Evolutionary conservation across 805 yeast species (phyloP).

Genomic region (Kodamaea restingae): DNA sequence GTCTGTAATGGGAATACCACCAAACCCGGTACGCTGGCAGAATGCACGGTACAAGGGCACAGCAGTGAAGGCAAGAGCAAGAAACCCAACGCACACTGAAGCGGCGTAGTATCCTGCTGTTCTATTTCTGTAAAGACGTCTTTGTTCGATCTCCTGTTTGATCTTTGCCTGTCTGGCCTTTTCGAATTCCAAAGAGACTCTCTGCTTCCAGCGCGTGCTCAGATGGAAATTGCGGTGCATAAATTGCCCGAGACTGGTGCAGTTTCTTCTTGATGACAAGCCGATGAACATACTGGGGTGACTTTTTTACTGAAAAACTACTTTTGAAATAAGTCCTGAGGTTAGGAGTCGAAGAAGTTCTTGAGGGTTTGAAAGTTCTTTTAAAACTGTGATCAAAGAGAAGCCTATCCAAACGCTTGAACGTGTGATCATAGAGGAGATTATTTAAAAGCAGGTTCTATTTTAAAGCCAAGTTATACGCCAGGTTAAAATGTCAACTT

Average conservation of each 20-base stretch:
- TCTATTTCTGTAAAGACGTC: conserved; percentile 35
- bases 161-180: conserved; percentile 13
- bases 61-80: conserved; percentile 81
- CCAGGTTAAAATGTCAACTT: too few species aligned
- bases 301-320: neutral
- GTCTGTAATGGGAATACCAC: conserved; percentile 93
- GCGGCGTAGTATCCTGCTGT: conserved; percentile 64
- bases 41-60: conserved; percentile 90
- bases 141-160: conserved; percentile 23
- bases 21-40: conserved; percentile 94
- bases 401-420: too few species aligned
- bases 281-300: neutral
- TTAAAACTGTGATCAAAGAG: too few species aligned
- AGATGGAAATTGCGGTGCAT: neutral
- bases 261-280: neutral
- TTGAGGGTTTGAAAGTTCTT: too few species aligned
- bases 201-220: conserved; percentile 1
- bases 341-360: too few species aligned
- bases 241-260: neutral
- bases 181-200: neutral
- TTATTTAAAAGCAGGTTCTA: neutral
- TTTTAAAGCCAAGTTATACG: too few species aligned
- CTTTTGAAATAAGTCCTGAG: too few species aligned
- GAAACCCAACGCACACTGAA: conserved; percentile 64
- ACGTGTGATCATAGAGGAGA: too few species aligned